A percentile compares a stretch with the other conserved stretches of the same genome.
These are phyloP conservation scores for Furcasterigmium sp. DNA, from an alignment of 2,329 filamentous ascomycete species.

Conservation along the genomic window DNA sequence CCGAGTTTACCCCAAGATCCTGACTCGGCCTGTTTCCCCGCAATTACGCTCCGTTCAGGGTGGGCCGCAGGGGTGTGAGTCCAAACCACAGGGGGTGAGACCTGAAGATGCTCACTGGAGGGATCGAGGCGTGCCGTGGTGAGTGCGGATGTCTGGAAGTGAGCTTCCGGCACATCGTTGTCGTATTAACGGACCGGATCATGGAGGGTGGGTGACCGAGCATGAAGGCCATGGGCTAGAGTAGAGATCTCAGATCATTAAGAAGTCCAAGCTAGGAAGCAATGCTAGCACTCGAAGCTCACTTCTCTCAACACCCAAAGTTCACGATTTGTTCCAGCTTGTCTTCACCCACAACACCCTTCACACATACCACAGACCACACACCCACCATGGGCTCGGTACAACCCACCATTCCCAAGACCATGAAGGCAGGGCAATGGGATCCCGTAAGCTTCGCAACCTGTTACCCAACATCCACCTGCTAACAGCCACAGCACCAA, in stretches of 20 bases:
- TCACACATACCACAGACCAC: neutral
- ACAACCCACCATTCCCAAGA: neutral
- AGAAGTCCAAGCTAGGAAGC: too few relatives aligned
- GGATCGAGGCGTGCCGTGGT: too few relatives aligned
- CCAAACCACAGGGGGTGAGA: too few relatives aligned
- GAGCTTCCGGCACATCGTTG: neutral
- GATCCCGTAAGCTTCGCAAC: slow-evolving; percentile 11
- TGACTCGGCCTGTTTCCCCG: neutral
- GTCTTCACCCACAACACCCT: neutral
- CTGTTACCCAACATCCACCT: neutral
- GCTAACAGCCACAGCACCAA: slow-evolving; percentile 9
- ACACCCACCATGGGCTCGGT: neutral
- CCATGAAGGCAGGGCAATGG: slow-evolving; percentile 15
- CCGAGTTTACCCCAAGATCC: neutral
- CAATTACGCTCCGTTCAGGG: neutral
- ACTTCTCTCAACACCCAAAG: neutral
- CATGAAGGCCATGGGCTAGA: too few relatives aligned
- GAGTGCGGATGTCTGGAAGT: neutral
- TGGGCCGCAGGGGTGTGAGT: too few relatives aligned
- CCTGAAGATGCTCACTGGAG: too few relatives aligned
- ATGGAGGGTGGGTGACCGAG: too few relatives aligned
- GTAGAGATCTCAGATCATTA: too few relatives aligned
- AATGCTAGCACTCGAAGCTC: too few relatives aligned
- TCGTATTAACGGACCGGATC: too few relatives aligned
- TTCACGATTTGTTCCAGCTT: neutral